phyloP scores from a whole-genome alignment of 495 filamentous ascomycete genomes.

The Clavariopsis aquatica region DNA sequence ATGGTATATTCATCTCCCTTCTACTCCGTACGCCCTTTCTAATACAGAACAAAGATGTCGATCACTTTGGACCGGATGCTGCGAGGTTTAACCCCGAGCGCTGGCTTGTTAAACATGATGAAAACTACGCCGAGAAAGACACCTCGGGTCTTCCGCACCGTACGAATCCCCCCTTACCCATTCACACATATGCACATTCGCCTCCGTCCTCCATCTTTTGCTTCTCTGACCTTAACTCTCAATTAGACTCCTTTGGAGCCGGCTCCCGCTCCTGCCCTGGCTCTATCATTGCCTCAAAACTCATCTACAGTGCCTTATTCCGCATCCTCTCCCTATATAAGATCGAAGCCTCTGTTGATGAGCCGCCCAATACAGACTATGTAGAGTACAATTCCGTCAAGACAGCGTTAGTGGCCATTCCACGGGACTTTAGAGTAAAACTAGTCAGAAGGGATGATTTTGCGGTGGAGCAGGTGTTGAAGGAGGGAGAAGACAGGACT shows the following conservation, averaged over 20 bases:
- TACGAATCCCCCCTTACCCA: too few species aligned
- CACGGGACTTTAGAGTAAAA: slow-evolving; percentile 55
- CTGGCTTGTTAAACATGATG: slow-evolving; percentile 47
- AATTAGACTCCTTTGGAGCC: slow-evolving; percentile 58
- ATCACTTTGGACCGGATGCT: slow-evolving; percentile 55
- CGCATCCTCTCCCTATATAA: slow-evolving; percentile 53
- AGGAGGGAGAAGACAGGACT: slow-evolving; percentile 32
- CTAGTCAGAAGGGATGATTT: slow-evolving; percentile 51
- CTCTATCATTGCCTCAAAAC: slow-evolving; percentile 52
- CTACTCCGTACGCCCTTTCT: too few species aligned
- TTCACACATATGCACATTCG: too few species aligned
- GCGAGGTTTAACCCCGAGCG: slow-evolving; percentile 56
- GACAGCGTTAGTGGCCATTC: slow-evolving; percentile 57
- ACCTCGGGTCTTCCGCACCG: too few species aligned
- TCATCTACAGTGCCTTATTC: slow-evolving; percentile 54
- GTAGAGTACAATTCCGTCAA: slow-evolving; percentile 61
- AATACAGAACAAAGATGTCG: too few species aligned
- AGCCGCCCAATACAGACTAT: slow-evolving; percentile 59
- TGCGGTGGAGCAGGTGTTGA: slow-evolving; percentile 13
- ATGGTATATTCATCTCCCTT: slow-evolving; percentile 48
- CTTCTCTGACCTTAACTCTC: too few species aligned
- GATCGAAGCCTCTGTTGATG: slow-evolving; percentile 52
- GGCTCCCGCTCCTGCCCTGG: slow-evolving; percentile 58
- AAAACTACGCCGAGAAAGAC: slow-evolving; percentile 46
- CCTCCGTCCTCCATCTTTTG: neutral